Percentiles rank a stretch among this genome's conserved stretches.
These are phyloP conservation scores for Camellia granthamiana DNA, from an alignment of 148 eudicot genomes.

Conservation along the genomic window DNA sequence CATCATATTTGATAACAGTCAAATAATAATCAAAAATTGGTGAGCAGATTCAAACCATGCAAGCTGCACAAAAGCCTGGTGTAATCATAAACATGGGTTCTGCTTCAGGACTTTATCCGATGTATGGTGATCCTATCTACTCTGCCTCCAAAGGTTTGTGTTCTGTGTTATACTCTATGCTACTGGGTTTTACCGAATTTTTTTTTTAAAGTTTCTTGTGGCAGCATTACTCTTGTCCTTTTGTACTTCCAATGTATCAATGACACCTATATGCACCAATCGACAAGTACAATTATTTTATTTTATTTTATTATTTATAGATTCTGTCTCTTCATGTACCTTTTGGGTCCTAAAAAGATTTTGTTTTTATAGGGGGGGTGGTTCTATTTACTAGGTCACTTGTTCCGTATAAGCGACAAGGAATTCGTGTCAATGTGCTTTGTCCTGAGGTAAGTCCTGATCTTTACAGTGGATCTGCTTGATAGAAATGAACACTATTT, in stretches of 20 bases:
- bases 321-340: constrained; percentile 2
- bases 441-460: constrained; percentile 83
- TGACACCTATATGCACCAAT: neutral
- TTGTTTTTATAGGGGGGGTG: constrained; percentile 62
- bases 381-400: constrained; percentile 84
- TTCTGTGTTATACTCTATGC: constrained; percentile 10
- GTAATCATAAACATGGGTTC: constrained; percentile 81
- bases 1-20: neutral
- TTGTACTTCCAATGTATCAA: neutral
- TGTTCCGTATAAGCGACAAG: constrained; percentile 55
- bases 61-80: constrained; percentile 68
- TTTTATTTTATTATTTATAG: too few relatives aligned
- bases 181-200: constrained; percentile 1
- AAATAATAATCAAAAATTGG: neutral
- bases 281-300: neutral
- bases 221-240: neutral
- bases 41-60: constrained; percentile 69
- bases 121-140: constrained; percentile 57
- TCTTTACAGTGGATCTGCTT: neutral
- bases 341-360: constrained; percentile 16
- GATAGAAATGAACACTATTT: neutral
- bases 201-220: neutral
- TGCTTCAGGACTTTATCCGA: constrained; percentile 86
- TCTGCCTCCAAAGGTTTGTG: constrained; percentile 80
- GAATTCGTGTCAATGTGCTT: constrained; percentile 84